phyloP scores from a whole-genome alignment of 2,329 filamentous ascomycete genomes.

The Aspergillus ochraceoroseus region DNA sequence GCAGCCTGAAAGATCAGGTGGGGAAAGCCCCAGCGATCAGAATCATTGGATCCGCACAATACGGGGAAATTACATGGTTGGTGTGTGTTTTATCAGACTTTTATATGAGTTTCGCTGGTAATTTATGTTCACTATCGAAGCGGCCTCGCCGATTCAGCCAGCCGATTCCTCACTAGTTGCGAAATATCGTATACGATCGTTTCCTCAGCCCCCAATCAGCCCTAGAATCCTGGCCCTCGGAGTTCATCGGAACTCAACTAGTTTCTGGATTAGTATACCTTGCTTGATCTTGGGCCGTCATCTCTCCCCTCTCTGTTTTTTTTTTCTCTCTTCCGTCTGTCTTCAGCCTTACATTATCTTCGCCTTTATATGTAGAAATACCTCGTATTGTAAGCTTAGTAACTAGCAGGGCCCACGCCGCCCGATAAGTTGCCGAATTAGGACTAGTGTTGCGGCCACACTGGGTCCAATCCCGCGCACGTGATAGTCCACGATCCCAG shows the following conservation, averaged over 20 bases:
- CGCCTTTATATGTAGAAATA: no score
- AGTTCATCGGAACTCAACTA: neutral
- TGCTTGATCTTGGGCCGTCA: no score
- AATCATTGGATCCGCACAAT: slow-evolving; percentile 7
- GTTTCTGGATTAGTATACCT: no score
- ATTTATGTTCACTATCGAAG: neutral
- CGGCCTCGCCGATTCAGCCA: slow-evolving; percentile 15
- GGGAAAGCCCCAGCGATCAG: slow-evolving; percentile 12
- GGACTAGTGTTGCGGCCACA: no score
- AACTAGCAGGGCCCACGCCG: no score
- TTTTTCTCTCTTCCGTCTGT: neutral
- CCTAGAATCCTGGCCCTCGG: neutral
- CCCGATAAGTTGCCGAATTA: no score
- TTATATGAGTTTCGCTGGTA: no score
- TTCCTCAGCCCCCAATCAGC: slow-evolving; percentile 1
- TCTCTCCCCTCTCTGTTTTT: neutral
- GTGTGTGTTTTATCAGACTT: neutral
- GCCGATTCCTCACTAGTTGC: slow-evolving; percentile 9
- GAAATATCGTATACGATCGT: neutral
- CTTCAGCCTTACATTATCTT: no score
- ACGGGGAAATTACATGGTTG: slow-evolving; percentile 5
- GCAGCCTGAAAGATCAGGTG: slow-evolving; percentile 21
- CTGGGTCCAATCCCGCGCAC: no score
- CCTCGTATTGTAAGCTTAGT: no score
- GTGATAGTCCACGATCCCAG: no score